These are phyloP conservation scores for Anaeramoeba ignava DNA, from an alignment of 78 protist genomes.

Conservation along the genomic window DNA sequence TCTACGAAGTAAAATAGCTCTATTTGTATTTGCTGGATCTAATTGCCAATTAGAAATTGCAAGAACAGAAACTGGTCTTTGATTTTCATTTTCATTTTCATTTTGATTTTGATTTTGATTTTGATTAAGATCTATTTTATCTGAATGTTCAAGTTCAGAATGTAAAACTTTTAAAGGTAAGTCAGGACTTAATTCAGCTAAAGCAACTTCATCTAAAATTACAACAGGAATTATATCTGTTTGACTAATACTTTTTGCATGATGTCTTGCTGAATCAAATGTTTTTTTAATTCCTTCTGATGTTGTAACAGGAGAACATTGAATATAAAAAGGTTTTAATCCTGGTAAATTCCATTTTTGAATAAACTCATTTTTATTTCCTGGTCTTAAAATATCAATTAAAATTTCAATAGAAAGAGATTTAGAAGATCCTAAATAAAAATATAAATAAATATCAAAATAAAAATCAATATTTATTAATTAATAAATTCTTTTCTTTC, in stretches of 20 bases:
- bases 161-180: background rate
- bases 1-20: background rate
- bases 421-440: background rate
- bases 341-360: background rate
- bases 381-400: too few relatives aligned
- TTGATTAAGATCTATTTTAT: too few relatives aligned
- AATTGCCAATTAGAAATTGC: background rate
- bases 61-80: background rate
- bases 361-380: background rate
- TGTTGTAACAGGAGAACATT: background rate
- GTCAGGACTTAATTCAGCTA: too few relatives aligned
- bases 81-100: background rate
- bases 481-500: too few relatives aligned
- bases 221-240: background rate
- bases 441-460: too few relatives aligned
- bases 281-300: background rate
- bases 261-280: too few relatives aligned
- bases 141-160: background rate
- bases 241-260: background rate
- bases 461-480: too few relatives aligned
- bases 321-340: background rate
- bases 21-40: background rate
- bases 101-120: too few relatives aligned
- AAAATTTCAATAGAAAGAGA: background rate
- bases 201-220: background rate